Percentiles rank a stretch among this genome's conserved stretches.
Conservation (phyloP, 768 basidiomycete species). For the Leucosporidium yakuticum region DNA sequence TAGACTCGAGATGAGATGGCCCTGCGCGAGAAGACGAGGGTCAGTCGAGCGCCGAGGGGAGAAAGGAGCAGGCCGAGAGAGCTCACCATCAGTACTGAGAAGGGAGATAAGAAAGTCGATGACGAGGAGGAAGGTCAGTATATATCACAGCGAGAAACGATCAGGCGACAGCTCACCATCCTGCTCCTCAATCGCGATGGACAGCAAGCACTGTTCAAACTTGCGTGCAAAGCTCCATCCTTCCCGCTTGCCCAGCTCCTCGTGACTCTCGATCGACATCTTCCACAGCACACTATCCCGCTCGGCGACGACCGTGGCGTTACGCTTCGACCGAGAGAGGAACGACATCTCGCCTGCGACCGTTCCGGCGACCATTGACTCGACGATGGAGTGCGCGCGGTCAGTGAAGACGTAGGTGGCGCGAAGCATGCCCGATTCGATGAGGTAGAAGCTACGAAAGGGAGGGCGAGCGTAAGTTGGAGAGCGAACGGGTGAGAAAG, state of each 20-base stretch:
- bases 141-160: background rate
- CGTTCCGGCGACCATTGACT: conserved; percentile 53
- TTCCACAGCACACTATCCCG: conserved; percentile 73
- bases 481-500: background rate
- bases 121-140: background rate
- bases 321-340: conserved; percentile 68
- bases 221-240: conserved; percentile 22
- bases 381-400: conserved; percentile 45
- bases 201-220: conserved; percentile 32
- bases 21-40: background rate
- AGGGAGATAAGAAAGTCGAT: too few species aligned
- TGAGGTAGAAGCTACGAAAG: conserved; percentile 58
- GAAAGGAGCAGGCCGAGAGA: too few species aligned
- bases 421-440: conserved; percentile 77
- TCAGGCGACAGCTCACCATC: conserved; percentile 5
- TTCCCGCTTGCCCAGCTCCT: conserved; percentile 48
- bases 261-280: conserved; percentile 57
- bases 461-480: too few species aligned
- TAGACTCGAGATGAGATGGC: conserved; percentile 7
- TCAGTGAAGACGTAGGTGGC: conserved; percentile 72
- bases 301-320: conserved; percentile 80
- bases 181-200: conserved; percentile 26
- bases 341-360: conserved; percentile 86
- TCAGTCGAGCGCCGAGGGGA: background rate
- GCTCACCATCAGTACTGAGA: conserved; percentile 3